These are phyloP conservation scores for Mycena vulgaris DNA, from an alignment of 768 basidiomycete species.

Conservation along the genomic window DNA sequence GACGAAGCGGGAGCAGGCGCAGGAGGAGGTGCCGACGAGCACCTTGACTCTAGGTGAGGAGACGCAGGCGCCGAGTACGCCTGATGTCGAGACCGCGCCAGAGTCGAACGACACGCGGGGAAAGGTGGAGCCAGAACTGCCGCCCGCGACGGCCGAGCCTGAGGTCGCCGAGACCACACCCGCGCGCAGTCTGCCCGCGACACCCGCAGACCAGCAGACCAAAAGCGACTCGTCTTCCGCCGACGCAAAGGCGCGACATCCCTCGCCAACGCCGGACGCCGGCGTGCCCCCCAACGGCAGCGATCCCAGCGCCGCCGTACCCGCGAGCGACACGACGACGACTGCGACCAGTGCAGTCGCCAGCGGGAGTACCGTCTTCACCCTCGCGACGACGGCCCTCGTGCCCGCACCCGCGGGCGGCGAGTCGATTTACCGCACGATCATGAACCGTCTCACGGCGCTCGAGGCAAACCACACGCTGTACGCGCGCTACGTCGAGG, in stretches of 20 bases:
- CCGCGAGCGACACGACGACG: not conserved
- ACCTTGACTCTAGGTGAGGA: not conserved
- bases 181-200: not conserved
- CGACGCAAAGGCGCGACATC: not conserved
- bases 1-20: constrained; percentile 11
- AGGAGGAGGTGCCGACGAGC: not conserved
- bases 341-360: not conserved
- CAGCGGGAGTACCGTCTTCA: constrained; percentile 23
- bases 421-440: constrained; percentile 96
- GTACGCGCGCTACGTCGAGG: constrained; percentile 83
- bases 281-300: not conserved
- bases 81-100: not conserved
- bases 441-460: constrained; percentile 91
- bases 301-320: not conserved
- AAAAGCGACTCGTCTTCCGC: not conserved
- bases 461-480: constrained; percentile 92
- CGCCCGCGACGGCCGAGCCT: constrained; percentile 4
- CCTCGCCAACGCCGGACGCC: not conserved
- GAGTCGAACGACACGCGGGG: constrained; percentile 1
- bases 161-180: not conserved
- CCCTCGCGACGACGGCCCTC: constrained; percentile 37
- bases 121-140: not conserved
- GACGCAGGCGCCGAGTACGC: not conserved
- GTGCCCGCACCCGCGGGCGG: constrained; percentile 60
- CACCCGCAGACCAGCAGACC: not conserved